These are phyloP conservation scores for Starmerella tilneyi DNA, from an alignment of 805 yeast species.

Conservation along the genomic window DNA sequence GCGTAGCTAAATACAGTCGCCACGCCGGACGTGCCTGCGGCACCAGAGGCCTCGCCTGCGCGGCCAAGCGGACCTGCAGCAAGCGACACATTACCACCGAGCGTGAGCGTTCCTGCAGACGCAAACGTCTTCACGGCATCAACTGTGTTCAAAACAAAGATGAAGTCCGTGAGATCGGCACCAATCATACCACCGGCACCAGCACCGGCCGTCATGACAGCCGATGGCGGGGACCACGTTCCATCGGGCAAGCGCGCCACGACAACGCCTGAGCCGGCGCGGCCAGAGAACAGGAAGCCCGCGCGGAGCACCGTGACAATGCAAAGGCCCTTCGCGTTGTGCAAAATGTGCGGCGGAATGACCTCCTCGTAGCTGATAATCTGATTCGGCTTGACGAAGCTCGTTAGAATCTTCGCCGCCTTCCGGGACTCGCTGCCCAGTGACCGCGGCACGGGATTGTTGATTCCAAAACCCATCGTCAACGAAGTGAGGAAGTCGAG, in stretches of 20 bases:
- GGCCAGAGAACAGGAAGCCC: constrained; percentile 88
- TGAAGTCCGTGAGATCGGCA: constrained; percentile 91
- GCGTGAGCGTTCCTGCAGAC: constrained; percentile 83
- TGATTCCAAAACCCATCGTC: constrained; percentile 43
- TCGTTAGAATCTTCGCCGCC: constrained; percentile 83
- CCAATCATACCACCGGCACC: constrained; percentile 99
- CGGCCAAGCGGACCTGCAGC: constrained; percentile 98
- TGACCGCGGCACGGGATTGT: constrained; percentile 91
- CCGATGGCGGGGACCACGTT: constrained; percentile 95
- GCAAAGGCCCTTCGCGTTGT: constrained; percentile 88
- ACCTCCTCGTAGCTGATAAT: constrained; percentile 74
- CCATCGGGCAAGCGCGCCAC: constrained; percentile 93
- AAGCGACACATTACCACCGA: constrained; percentile 88
- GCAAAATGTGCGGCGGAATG: constrained; percentile 78
- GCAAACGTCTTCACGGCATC: constrained; percentile 91
- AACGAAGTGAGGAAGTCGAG: not conserved
- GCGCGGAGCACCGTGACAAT: constrained; percentile 91
- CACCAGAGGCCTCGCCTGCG: constrained; percentile 94
- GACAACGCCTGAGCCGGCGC: constrained; percentile 95
- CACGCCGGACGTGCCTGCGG: constrained; percentile 76
- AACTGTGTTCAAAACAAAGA: constrained; percentile 74
- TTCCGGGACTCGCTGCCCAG: constrained; percentile 80
- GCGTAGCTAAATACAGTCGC: constrained; percentile 91
- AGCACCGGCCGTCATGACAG: constrained; percentile 92
- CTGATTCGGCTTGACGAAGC: constrained; percentile 91